Evolutionary conservation across 768 basidiomycete species (phyloP).

Genomic region (Pholiota microspora): DNA sequence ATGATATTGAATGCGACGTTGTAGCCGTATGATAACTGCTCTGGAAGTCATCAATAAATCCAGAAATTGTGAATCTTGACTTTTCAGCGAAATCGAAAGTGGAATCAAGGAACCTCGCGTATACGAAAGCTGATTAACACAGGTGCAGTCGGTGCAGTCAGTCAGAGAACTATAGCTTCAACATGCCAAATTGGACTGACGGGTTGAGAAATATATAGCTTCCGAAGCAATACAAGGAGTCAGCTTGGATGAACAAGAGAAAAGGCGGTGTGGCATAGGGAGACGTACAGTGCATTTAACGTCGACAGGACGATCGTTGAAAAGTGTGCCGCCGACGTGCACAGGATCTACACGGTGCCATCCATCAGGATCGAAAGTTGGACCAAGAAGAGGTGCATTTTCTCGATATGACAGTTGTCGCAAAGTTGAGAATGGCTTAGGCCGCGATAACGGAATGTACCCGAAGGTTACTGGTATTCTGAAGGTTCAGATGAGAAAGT

Average conservation of each 20-base stretch:
- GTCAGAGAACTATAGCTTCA: neutral
- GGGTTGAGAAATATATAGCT: conserved; percentile 41
- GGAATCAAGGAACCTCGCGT: conserved; percentile 40
- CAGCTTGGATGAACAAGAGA: neutral
- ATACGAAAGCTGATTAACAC: conserved; percentile 33
- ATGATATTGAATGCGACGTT: conserved; percentile 16
- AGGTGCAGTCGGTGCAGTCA: no score
- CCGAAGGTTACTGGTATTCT: conserved; percentile 31
- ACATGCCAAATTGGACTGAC: conserved; percentile 21
- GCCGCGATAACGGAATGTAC: conserved; percentile 32
- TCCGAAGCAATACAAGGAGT: neutral
- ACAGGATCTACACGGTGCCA: conserved; percentile 33
- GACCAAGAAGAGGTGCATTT: conserved; percentile 31
- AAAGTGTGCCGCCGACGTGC: conserved; percentile 28
- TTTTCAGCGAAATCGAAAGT: conserved; percentile 28
- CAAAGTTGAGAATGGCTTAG: conserved; percentile 29
- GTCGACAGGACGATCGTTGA: conserved; percentile 26
- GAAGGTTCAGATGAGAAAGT: neutral
- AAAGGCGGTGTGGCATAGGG: no score
- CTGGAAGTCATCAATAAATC: conserved; percentile 32
- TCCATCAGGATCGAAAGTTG: conserved; percentile 37
- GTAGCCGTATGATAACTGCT: conserved; percentile 28
- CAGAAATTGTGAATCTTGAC: conserved; percentile 32
- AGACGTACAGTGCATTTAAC: conserved; percentile 33
- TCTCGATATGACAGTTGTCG: conserved; percentile 36